Evolutionary conservation across 179 eudicot genomes (phyloP), one percentile per base, ranked within the genome.

Genomic region (Patellifolia procumbens): DNA sequence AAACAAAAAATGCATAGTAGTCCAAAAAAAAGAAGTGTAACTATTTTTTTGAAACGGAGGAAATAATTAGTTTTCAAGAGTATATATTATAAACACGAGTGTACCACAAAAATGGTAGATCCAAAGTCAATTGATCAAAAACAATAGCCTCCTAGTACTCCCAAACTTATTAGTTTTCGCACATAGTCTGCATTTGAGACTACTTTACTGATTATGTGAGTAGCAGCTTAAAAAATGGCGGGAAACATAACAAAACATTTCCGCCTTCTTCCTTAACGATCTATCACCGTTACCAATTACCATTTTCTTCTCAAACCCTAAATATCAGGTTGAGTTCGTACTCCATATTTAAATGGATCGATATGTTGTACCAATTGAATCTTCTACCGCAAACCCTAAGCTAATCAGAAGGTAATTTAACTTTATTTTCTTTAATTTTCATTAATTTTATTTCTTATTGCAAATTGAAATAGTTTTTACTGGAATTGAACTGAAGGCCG

Each of bases 381-480:
- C 84, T 6, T 68, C 80, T 42, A 13, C 74, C 2, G 22, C 45
- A 76, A 79, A 81, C 67, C 81, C 81, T 74, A 87, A 81, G 52
- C 78, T 71, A 24, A 42, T 76, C 45, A 34, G 24, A 31, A 77
- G 85, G 89, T 86, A 76, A 32, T 73, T 72, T 60, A 0, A 2
- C 2, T 16, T 20, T 6, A 43, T 11, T 28, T 34, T 16, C 11
- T 55, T 32, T 12, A n/a, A n/a, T n/a, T n/a, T n/a, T n/a, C n/a
- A n/a, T n/a, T 68, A 8, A 1, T n/a, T 49, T 1, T 39, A 22
- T 10, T 48, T 60, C 7, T 19, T 34, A 17, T 6, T 13, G 7
- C 29, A 28, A 29, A 4, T 2, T 20, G 13, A 45, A 34, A 39
- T 60, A 60, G 42, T 31, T 53, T 56, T 5, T 11, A 67, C 52